Evolutionary conservation across 495 filamentous ascomycete genomes (phyloP).

Genomic region (Pseudoneurospora amorphoporcata): DNA sequence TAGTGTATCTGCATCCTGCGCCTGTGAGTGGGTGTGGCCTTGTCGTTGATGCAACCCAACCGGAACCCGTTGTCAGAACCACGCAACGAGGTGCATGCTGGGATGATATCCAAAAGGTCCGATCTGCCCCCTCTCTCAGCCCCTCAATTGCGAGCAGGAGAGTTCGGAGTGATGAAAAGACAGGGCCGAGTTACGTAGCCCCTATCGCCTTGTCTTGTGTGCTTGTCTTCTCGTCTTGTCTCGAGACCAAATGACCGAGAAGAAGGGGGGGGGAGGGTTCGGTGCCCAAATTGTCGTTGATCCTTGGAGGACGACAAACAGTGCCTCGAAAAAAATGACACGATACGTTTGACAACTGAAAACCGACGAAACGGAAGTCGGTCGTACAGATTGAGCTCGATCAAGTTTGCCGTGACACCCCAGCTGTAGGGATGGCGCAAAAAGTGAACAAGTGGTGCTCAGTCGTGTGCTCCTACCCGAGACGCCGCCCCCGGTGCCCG

Average conservation of each 20-base stretch:
- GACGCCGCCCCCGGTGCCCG: not conserved
- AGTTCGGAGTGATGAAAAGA: not conserved
- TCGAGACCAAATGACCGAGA: not conserved
- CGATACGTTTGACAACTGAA: not conserved
- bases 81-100: not conserved
- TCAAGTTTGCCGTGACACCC: not conserved
- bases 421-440: not conserved
- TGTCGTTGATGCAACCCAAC: not conserved
- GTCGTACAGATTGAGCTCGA: not conserved
- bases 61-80: not conserved
- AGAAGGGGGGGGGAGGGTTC: not conserved
- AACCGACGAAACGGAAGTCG: not conserved
- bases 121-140: not conserved
- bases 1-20: not conserved
- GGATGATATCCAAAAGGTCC: not conserved
- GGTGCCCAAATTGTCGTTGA: not conserved
- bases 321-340: not conserved
- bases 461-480: not conserved
- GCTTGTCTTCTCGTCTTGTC: not conserved
- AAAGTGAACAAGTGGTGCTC: not conserved
- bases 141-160: not conserved
- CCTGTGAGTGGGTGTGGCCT: not conserved
- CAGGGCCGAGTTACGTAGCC: not conserved
- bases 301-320: not conserved
- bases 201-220: not conserved